Evolutionary conservation across 2,329 filamentous ascomycete species (phyloP).

Genomic region (Arthroderma uncinatum): DNA sequence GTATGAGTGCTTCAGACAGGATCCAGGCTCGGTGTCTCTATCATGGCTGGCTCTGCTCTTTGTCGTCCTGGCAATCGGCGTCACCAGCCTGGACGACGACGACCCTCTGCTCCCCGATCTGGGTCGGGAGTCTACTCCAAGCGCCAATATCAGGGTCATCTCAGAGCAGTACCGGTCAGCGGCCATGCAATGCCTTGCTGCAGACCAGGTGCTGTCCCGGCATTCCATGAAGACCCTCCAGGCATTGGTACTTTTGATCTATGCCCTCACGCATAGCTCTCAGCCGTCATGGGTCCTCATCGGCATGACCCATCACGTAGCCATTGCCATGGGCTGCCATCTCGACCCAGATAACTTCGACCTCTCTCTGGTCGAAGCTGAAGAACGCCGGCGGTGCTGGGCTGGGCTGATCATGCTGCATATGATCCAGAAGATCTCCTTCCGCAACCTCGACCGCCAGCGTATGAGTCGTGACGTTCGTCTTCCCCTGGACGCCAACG

Average conservation of each 20-base stretch:
- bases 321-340: constrained; percentile 34
- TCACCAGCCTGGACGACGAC: constrained; percentile 29
- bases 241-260: constrained; percentile 31
- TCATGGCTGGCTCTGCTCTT: constrained; percentile 33
- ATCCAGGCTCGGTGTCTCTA: constrained; percentile 26
- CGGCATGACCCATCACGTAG: constrained; percentile 31
- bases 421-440: constrained; percentile 29
- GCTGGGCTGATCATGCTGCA: constrained; percentile 33
- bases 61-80: constrained; percentile 29
- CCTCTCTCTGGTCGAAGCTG: constrained; percentile 27
- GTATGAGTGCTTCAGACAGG: constrained; percentile 29
- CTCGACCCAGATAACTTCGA: constrained; percentile 30
- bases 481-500: constrained; percentile 28
- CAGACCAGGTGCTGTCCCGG: constrained; percentile 29
- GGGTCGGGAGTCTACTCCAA: constrained; percentile 27
- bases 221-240: constrained; percentile 33
- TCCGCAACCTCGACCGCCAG: constrained; percentile 27
- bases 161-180: constrained; percentile 30
- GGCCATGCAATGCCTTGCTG: constrained; percentile 30
- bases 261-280: constrained; percentile 28
- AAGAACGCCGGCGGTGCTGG: constrained; percentile 33
- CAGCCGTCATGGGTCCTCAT: constrained; percentile 31
- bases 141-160: constrained; percentile 28
- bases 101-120: constrained; percentile 29
- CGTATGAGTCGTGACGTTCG: constrained; percentile 22